Evolutionary conservation across 805 yeast species (phyloP).

Genomic region (Debaryomyces castellii): DNA sequence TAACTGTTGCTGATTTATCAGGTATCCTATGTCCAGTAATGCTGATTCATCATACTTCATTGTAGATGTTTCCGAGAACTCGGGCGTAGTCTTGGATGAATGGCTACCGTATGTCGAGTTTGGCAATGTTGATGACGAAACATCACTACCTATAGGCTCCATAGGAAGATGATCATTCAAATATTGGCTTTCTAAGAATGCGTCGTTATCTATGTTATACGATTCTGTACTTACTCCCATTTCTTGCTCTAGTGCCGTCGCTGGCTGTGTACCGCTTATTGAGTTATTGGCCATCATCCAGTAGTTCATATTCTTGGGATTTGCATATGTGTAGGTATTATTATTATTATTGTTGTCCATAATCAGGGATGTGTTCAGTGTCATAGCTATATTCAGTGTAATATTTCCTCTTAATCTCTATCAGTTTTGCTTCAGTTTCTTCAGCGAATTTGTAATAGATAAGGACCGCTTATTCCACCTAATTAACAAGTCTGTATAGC

Average conservation of each 20-base stretch:
- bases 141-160: conserved; percentile 2
- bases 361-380: neutral
- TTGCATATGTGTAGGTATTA: neutral
- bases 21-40: neutral
- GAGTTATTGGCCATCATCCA: neutral
- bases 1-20: neutral
- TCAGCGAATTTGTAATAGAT: conserved; percentile 2
- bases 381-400: neutral
- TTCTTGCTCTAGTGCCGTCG: neutral
- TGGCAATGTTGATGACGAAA: conserved; percentile 6
- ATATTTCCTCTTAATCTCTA: neutral
- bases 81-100: conserved; percentile 6
- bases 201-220: neutral
- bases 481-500: neutral
- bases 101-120: conserved; percentile 5
- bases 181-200: neutral
- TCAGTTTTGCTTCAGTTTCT: neutral
- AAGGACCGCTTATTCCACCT: neutral
- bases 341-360: conserved; percentile 2
- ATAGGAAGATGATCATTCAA: neutral
- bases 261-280: neutral
- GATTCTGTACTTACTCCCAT: neutral
- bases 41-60: conserved; percentile 1
- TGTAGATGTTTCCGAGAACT: conserved; percentile 4
- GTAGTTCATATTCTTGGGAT: neutral